phyloP scores from a whole-genome alignment of 192 early-diverging fungal species.

The Ambispora gerdemannii region DNA sequence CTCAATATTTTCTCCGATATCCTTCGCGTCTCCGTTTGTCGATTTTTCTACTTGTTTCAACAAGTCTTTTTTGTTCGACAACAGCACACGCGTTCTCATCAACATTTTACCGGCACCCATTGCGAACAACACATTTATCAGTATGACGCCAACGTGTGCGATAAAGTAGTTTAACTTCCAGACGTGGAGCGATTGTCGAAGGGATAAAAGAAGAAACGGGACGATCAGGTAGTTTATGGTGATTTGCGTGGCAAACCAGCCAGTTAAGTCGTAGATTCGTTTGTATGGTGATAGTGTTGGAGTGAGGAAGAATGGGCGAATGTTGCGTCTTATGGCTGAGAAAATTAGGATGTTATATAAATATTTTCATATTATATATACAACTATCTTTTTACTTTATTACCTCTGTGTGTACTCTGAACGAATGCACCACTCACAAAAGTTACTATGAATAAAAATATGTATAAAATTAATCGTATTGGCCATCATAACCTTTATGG shows the following conservation, averaged over 20 bases:
- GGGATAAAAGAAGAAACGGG: conserved; percentile 66
- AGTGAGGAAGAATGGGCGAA: conserved; percentile 60
- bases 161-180: conserved; percentile 65
- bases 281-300: conserved; percentile 40
- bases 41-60: too few relatives aligned
- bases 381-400: conserved; percentile 32
- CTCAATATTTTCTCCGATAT: too few relatives aligned
- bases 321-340: conserved; percentile 51
- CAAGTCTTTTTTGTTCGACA: too few relatives aligned
- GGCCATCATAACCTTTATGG: too few relatives aligned
- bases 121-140: conserved; percentile 1
- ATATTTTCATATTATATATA: conserved; percentile 35
- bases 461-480: too few relatives aligned
- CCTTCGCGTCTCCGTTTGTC: too few relatives aligned
- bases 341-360: conserved; percentile 22
- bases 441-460: conserved; percentile 41
- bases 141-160: conserved; percentile 56
- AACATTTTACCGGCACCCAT: background rate
- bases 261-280: conserved; percentile 64
- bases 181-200: conserved; percentile 50
- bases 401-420: conserved; percentile 50
- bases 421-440: conserved; percentile 61
- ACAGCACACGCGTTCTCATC: background rate
- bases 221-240: conserved; percentile 66
- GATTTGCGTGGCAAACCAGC: conserved; percentile 64